These are phyloP conservation scores for Alternaria sp. DNA, from an alignment of 2,329 filamentous ascomycete species.

Conservation along the genomic window DNA sequence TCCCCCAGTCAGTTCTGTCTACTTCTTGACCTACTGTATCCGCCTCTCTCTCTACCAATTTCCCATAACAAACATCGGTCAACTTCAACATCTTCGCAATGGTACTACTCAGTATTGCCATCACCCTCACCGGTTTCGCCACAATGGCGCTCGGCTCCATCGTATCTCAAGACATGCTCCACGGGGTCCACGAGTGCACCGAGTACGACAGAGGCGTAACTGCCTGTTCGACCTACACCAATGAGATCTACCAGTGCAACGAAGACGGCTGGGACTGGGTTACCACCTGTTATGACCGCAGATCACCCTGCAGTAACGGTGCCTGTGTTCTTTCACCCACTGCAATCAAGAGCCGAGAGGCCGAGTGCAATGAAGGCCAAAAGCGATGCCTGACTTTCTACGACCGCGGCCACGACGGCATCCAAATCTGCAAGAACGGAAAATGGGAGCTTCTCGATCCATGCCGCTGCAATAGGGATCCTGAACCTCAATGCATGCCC, in stretches of 20 bases:
- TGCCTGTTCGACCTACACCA: not conserved
- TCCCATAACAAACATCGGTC: not conserved
- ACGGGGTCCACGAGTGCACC: not conserved
- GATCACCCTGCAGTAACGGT: not conserved
- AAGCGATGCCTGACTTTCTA: not conserved
- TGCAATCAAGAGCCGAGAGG: not conserved
- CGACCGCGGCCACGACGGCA: not conserved
- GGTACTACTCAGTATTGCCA: not conserved
- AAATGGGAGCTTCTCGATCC: not conserved
- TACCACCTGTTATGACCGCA: not conserved
- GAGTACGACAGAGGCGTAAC: not conserved
- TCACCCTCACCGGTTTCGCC: not conserved
- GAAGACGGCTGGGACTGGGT: not conserved
- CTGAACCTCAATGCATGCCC: not conserved
- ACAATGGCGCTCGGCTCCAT: not conserved
- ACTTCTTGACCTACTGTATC: not conserved
- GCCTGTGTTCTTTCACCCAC: not conserved
- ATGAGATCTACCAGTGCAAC: not conserved
- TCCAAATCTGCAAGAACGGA: not conserved
- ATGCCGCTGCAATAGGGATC: not conserved
- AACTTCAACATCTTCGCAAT: not conserved
- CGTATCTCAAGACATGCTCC: not conserved
- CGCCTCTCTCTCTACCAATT: fast-evolving
- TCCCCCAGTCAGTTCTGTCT: not conserved
- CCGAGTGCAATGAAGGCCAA: not conserved